Evolutionary conservation across 2,329 filamentous ascomycete genomes (phyloP).

Genomic region (Colletotrichum chrysophilum): DNA sequence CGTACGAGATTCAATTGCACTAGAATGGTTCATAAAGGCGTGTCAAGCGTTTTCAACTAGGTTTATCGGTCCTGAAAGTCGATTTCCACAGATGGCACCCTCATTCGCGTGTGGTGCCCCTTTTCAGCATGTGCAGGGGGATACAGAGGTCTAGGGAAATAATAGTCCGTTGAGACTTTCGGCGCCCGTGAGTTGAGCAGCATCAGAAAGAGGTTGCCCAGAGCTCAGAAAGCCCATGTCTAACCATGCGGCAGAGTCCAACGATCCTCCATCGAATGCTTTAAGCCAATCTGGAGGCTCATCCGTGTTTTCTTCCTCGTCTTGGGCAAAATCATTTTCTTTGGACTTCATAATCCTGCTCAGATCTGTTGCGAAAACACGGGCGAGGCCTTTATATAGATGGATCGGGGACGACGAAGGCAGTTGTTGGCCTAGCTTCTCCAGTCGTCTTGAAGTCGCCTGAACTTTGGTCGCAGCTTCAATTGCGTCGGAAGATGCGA

Average conservation of each 20-base stretch:
- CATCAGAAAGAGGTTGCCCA: neutral
- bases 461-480: neutral
- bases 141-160: neutral
- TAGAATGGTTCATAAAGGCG: neutral
- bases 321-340: neutral
- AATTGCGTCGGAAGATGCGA: neutral
- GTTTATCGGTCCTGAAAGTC: neutral
- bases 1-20: neutral
- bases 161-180: neutral
- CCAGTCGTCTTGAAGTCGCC: neutral
- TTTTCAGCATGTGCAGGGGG: neutral
- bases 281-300: neutral
- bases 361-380: neutral
- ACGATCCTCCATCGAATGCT: neutral
- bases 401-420: neutral
- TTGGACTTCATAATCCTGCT: neutral
- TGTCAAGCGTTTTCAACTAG: neutral
- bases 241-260: neutral
- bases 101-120: neutral
- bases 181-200: neutral
- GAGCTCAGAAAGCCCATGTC: neutral
- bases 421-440: neutral
- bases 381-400: neutral
- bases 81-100: neutral
- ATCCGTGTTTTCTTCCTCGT: neutral